These are phyloP conservation scores for Neofusicoccum sp. DNA, from an alignment of 2,329 filamentous ascomycete species.

Conservation along the genomic window DNA sequence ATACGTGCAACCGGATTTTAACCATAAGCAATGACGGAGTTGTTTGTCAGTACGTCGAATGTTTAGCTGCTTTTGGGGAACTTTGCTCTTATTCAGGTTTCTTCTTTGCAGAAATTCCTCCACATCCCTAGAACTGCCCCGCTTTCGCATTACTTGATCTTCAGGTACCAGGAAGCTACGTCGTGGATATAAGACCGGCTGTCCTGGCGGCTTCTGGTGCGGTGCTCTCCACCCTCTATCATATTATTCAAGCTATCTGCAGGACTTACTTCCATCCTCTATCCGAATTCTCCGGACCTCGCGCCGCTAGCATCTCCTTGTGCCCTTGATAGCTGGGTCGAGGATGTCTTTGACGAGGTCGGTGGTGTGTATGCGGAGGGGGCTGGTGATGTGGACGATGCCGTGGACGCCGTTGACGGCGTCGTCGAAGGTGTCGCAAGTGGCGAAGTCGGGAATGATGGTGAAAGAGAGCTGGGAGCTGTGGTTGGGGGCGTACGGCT, in stretches of 20 bases:
- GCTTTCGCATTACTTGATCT: no score
- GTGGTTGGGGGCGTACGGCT: conserved; percentile 27
- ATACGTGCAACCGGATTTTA: no score
- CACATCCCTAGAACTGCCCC: no score
- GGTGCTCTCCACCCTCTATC: no score
- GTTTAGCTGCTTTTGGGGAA: no score
- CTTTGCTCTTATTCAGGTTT: no score
- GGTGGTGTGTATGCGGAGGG: conserved; percentile 29
- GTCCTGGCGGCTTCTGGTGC: neutral
- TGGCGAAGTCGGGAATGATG: conserved; percentile 44
- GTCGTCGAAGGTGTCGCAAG: conserved; percentile 36
- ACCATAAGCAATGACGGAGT: no score
- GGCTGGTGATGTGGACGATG: conserved; percentile 47
- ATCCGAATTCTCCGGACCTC: conserved; percentile 24
- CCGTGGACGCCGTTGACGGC: conserved; percentile 44
- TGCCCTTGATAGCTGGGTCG: conserved; percentile 47
- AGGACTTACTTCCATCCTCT: conserved; percentile 24
- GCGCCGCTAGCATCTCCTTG: conserved; percentile 26
- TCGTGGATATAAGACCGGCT: no score
- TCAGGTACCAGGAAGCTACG: no score
- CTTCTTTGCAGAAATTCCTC: no score
- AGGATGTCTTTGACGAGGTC: conserved; percentile 32
- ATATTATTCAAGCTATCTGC: conserved; percentile 17
- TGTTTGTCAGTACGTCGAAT: no score
- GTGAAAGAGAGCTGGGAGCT: conserved; percentile 43